These are phyloP conservation scores for Vickermania spadyakhi DNA, from an alignment of 208 protist genomes.

Conservation along the genomic window DNA sequence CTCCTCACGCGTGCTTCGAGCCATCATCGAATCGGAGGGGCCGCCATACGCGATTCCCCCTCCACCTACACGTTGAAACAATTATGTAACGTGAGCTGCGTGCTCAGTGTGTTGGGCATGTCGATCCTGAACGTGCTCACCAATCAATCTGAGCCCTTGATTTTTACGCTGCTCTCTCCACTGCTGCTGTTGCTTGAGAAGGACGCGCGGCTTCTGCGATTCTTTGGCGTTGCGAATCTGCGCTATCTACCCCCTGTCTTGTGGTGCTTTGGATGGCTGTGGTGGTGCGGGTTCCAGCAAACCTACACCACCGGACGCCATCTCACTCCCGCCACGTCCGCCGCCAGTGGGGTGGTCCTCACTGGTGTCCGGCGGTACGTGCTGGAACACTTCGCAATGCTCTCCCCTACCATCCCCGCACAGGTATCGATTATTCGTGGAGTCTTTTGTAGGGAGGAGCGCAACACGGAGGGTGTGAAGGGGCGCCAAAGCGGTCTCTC, in stretches of 20 bases:
- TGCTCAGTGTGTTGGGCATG: constrained; percentile 34
- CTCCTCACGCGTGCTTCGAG: neutral
- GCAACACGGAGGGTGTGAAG: neutral
- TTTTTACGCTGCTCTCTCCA: constrained; percentile 43
- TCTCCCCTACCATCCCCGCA: neutral
- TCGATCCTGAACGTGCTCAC: constrained; percentile 45
- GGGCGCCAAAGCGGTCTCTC: neutral
- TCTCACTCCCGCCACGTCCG: constrained; percentile 3
- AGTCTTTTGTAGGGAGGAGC: too few species aligned
- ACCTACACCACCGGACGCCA: constrained; percentile 17
- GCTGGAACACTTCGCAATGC: constrained; percentile 7
- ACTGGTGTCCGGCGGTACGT: constrained; percentile 11
- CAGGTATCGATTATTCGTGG: neutral
- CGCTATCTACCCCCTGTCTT: constrained; percentile 59
- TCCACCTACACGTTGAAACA: constrained; percentile 1
- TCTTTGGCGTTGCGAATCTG: constrained; percentile 24
- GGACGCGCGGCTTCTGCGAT: constrained; percentile 45
- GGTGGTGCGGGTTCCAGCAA: constrained; percentile 33
- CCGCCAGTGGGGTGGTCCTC: constrained; percentile 8
- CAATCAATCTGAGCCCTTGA: constrained; percentile 47
- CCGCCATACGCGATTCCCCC: too few species aligned
- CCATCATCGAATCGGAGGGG: neutral
- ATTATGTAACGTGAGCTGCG: constrained; percentile 42
- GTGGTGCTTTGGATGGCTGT: constrained; percentile 31
- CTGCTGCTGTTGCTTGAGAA: constrained; percentile 71